phyloP scores from a whole-genome alignment of 441 rosid genomes.

The Raphanus hybrid region DNA sequence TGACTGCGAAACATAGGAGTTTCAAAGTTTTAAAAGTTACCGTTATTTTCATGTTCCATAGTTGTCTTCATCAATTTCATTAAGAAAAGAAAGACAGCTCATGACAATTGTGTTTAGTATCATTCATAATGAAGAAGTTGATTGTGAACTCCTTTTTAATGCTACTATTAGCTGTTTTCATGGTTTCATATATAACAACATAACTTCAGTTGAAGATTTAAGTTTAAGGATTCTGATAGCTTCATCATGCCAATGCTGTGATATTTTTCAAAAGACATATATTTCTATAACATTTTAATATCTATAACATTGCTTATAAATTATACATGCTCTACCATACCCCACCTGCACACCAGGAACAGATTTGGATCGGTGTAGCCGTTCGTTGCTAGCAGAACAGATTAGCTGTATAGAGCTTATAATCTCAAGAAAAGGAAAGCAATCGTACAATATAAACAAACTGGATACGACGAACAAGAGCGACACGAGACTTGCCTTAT shows the following conservation, averaged over 20 bases:
- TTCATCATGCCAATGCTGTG: too few relatives aligned
- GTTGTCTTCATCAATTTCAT: slow-evolving; percentile 38
- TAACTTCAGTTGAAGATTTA: too few relatives aligned
- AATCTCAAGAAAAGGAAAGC: not conserved
- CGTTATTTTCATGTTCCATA: slow-evolving; percentile 17
- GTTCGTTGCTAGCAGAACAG: slow-evolving; percentile 13
- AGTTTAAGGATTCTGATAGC: too few relatives aligned
- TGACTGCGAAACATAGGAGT: slow-evolving; percentile 33
- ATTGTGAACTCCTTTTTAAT: not conserved
- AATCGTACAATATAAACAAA: slow-evolving; percentile 3
- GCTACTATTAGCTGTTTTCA: too few relatives aligned
- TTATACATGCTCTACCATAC: not conserved
- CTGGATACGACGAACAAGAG: slow-evolving; percentile 55
- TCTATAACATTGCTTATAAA: slow-evolving; percentile 20
- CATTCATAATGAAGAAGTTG: not conserved
- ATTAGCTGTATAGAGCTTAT: not conserved
- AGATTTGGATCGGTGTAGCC: slow-evolving; percentile 5
- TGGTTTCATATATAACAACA: too few relatives aligned
- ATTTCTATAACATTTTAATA: not conserved
- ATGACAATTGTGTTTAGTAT: not conserved
- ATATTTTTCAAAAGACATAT: too few relatives aligned
- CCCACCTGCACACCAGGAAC: not conserved
- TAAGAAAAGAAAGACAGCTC: slow-evolving; percentile 31
- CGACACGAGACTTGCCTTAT: not conserved
- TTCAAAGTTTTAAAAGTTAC: slow-evolving; percentile 6